Evolutionary conservation across 306 rosid genomes (phyloP).

Genomic region (Acacia confusa): DNA sequence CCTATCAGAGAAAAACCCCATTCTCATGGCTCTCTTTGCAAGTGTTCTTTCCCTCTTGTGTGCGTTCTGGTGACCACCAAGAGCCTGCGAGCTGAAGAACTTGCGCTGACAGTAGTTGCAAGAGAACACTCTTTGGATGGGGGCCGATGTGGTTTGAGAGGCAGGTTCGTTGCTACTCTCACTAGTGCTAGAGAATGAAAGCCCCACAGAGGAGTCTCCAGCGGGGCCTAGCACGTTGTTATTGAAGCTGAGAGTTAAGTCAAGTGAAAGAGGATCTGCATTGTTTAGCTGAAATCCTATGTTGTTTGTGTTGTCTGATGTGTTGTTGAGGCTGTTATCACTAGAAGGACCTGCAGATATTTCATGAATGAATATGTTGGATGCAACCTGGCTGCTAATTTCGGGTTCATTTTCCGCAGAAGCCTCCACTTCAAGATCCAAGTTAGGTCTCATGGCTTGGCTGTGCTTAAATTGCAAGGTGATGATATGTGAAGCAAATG

Average conservation of each 20-base stretch:
- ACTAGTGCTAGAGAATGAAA: slow-evolving; percentile 78
- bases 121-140: slow-evolving; percentile 59
- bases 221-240: slow-evolving; percentile 37
- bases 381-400: slow-evolving; percentile 81
- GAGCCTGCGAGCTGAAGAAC: slow-evolving; percentile 92
- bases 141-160: slow-evolving; percentile 46
- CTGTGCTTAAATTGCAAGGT: slow-evolving; percentile 19
- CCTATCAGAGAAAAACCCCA: slow-evolving; percentile 73
- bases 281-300: not conserved
- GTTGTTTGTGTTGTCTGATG: slow-evolving; percentile 31
- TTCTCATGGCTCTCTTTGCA: slow-evolving; percentile 84
- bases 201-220: slow-evolving; percentile 53
- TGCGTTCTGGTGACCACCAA: slow-evolving; percentile 95
- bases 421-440: slow-evolving; percentile 83
- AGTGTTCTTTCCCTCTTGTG: slow-evolving; percentile 84
- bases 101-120: slow-evolving; percentile 93
- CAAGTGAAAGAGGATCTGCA: slow-evolving; percentile 51
- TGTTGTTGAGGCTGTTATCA: slow-evolving; percentile 44
- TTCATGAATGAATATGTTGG: slow-evolving; percentile 69
- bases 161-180: slow-evolving; percentile 83
- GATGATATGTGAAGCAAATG: slow-evolving; percentile 17
- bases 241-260: slow-evolving; percentile 66
- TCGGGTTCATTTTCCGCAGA: slow-evolving; percentile 64
- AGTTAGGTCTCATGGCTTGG: slow-evolving; percentile 57
- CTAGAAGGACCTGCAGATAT: slow-evolving; percentile 54